These are phyloP conservation scores for Thalassiosira delicatula DNA, from an alignment of 352 stramenopile species.

Conservation along the genomic window DNA sequence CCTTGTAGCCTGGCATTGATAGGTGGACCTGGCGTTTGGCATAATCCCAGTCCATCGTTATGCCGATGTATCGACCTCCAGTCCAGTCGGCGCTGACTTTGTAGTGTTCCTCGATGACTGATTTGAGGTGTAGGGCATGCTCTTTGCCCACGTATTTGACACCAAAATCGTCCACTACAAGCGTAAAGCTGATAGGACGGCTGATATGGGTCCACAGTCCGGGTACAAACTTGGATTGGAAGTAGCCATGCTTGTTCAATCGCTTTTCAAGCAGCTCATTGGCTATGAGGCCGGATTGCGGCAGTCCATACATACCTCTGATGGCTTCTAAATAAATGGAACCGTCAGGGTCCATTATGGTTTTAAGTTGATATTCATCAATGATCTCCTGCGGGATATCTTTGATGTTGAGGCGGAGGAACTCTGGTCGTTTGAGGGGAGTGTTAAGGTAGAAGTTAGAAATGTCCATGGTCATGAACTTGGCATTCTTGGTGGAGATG, in stretches of 20 bases:
- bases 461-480: slow-evolving; percentile 48
- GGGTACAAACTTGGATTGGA: slow-evolving; percentile 25
- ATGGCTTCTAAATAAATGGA: slow-evolving; percentile 30
- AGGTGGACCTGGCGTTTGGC: slow-evolving; percentile 5
- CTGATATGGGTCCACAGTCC: slow-evolving; percentile 55
- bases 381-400: slow-evolving; percentile 31
- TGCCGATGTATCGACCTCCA: slow-evolving; percentile 24
- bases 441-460: slow-evolving; percentile 30
- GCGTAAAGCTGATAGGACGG: slow-evolving; percentile 33
- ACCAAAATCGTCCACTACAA: slow-evolving; percentile 38
- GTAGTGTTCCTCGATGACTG: slow-evolving; percentile 13
- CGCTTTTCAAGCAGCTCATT: slow-evolving; percentile 29
- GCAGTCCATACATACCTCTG: slow-evolving; percentile 53
- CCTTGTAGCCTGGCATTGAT: slow-evolving; percentile 10
- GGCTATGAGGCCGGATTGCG: slow-evolving; percentile 39
- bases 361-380: neutral
- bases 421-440: slow-evolving; percentile 41
- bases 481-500: slow-evolving; percentile 21
- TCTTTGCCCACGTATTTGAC: slow-evolving; percentile 13
- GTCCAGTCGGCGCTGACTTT: slow-evolving; percentile 33
- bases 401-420: slow-evolving; percentile 30
- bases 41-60: slow-evolving; percentile 65
- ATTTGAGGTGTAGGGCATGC: slow-evolving; percentile 43
- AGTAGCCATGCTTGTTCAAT: slow-evolving; percentile 20
- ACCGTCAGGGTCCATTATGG: slow-evolving; percentile 5